Conservation (phyloP, 2,329 filamentous ascomycete genomes). For the Xylaria sp. region DNA sequence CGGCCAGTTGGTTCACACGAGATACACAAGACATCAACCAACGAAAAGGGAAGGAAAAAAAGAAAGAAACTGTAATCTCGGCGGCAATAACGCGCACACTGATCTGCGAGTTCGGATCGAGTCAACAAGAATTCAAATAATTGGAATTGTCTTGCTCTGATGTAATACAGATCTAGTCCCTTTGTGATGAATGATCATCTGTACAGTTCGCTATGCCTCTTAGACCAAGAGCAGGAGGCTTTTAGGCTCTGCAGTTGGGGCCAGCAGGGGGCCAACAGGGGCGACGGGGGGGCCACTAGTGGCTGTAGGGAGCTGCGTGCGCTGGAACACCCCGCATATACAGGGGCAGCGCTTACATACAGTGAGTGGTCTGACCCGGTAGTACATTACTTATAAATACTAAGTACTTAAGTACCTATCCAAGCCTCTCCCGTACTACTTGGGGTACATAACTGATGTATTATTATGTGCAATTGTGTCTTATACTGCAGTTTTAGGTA, state of each 20-base stretch:
- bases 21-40: not conserved
- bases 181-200: constrained; percentile 32
- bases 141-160: constrained; percentile 28
- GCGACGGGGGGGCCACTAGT: not conserved
- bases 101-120: not conserved
- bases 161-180: constrained; percentile 26
- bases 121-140: constrained; percentile 32
- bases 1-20: constrained; percentile 7
- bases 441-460: no score
- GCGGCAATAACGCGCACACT: not conserved
- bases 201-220: constrained; percentile 19
- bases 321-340: constrained; percentile 36
- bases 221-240: constrained; percentile 15
- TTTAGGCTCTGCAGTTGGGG: constrained; percentile 6
- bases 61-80: constrained; percentile 7
- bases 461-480: no score
- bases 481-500: no score
- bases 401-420: not conserved
- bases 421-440: no score
- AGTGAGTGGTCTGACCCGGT: constrained; percentile 15
- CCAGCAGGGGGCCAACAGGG: constrained; percentile 1
- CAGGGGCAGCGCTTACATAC: constrained; percentile 35
- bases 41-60: not conserved
- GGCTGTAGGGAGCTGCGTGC: constrained; percentile 20
- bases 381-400: not conserved